Conservation (phyloP, 306 rosid species). For the Betula pendula region DNA sequence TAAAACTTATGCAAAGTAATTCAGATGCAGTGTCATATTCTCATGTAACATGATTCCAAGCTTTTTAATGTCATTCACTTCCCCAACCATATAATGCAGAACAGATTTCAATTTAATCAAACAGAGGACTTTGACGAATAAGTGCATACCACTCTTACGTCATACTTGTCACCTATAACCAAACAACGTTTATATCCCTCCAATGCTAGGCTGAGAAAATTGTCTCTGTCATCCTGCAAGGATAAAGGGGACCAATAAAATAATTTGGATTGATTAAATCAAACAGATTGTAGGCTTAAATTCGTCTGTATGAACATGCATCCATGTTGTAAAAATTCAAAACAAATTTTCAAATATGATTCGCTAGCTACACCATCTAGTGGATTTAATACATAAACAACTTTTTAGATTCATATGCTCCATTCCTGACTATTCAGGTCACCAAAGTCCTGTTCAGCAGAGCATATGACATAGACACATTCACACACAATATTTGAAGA, state of each 20-base stretch:
- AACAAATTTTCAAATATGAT: not conserved
- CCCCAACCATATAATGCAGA: not conserved
- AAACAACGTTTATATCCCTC: slow-evolving; percentile 81
- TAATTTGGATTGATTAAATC: not conserved
- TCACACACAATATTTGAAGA: not conserved
- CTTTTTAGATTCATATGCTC: not conserved
- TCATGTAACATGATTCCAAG: not conserved
- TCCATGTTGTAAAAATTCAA: not conserved
- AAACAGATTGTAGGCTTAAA: not conserved
- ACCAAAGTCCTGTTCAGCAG: not conserved
- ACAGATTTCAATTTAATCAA: not conserved
- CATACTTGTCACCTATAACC: slow-evolving; percentile 84
- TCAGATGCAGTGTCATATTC: not conserved
- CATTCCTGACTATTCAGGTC: not conserved
- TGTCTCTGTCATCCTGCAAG: slow-evolving; percentile 86
- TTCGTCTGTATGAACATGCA: not conserved
- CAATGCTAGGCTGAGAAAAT: slow-evolving; percentile 82
- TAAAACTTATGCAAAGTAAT: not conserved
- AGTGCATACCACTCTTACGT: slow-evolving; percentile 87
- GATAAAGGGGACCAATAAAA: slow-evolving; percentile 17
- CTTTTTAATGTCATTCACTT: not conserved
- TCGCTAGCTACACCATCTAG: not conserved
- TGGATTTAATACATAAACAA: not conserved
- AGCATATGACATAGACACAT: not conserved
- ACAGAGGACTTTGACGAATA: slow-evolving; percentile 24